Evolutionary conservation across 2,329 filamentous ascomycete genomes (phyloP).

Genomic region (Exophiala sp.): DNA sequence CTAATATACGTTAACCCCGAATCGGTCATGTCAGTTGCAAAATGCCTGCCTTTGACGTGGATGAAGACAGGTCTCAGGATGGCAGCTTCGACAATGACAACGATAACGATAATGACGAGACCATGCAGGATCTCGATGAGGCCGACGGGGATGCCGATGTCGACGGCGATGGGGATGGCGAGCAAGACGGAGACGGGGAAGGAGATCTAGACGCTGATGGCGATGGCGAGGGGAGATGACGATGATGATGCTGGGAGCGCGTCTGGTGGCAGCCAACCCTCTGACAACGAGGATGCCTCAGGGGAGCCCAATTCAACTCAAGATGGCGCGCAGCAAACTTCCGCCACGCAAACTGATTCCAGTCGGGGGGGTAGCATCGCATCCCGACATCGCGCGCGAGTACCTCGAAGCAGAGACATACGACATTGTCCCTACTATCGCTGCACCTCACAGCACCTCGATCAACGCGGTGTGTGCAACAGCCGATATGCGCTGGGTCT

Average conservation of each 20-base stretch:
- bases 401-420: slow-evolving; percentile 74
- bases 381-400: slow-evolving; percentile 61
- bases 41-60: slow-evolving; percentile 33
- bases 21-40: slow-evolving; percentile 2
- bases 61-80: slow-evolving; percentile 35
- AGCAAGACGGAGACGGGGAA: slow-evolving; percentile 44
- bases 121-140: slow-evolving; percentile 40
- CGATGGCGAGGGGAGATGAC: slow-evolving; percentile 41
- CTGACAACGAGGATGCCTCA: slow-evolving; percentile 40
- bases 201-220: slow-evolving; percentile 41
- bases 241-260: slow-evolving; percentile 43
- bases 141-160: slow-evolving; percentile 36
- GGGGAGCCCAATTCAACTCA: slow-evolving; percentile 37
- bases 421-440: slow-evolving; percentile 95
- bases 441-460: slow-evolving; percentile 89
- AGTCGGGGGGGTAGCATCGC: slow-evolving; percentile 19
- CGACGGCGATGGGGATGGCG: slow-evolving; percentile 35
- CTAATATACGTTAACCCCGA: not conserved
- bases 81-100: slow-evolving; percentile 35
- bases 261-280: slow-evolving; percentile 35
- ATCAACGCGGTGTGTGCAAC: slow-evolving; percentile 90
- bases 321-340: slow-evolving; percentile 32
- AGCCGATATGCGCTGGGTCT: slow-evolving; percentile 89
- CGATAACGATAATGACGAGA: slow-evolving; percentile 44
- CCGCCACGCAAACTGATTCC: slow-evolving; percentile 28